Conservation (phyloP, 2,329 filamentous ascomycete species). For the Epichloe amarillans region DNA sequence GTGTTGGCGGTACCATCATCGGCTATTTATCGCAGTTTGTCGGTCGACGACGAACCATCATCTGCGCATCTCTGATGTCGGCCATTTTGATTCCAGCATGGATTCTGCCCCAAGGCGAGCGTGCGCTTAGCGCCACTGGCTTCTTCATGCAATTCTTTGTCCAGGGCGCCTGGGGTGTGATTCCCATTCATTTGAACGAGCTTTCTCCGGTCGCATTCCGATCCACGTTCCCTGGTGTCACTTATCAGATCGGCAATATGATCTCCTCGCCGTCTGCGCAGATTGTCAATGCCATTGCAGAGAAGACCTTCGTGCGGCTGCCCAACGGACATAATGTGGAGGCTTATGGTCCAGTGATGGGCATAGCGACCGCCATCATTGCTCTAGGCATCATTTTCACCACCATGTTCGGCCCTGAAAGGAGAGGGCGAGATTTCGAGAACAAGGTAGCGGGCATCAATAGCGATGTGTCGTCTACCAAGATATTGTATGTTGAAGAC, state of each 20-base stretch:
- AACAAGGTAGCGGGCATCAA: constrained; percentile 30
- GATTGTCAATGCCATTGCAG: constrained; percentile 63
- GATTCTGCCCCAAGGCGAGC: constrained; percentile 51
- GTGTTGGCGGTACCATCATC: constrained; percentile 58
- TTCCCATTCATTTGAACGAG: constrained; percentile 63
- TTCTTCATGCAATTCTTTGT: constrained; percentile 61
- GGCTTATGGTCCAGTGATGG: constrained; percentile 66
- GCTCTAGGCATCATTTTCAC: constrained; percentile 55
- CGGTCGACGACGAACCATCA: constrained; percentile 57
- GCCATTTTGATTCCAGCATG: constrained; percentile 53
- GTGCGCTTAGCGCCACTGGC: constrained; percentile 45
- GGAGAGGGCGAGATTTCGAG: constrained; percentile 58
- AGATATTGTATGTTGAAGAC: constrained; percentile 17
- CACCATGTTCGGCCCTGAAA: constrained; percentile 60
- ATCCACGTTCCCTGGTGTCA: constrained; percentile 56
- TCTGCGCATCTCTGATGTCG: constrained; percentile 46
- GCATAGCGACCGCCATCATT: constrained; percentile 63
- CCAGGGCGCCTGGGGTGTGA: constrained; percentile 53
- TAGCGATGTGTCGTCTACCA: constrained; percentile 11
- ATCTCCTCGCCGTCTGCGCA: constrained; percentile 60
- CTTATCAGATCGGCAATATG: constrained; percentile 66
- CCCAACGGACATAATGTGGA: constrained; percentile 43
- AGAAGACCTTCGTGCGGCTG: constrained; percentile 43
- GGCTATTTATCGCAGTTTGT: constrained; percentile 66
- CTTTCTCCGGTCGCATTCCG: constrained; percentile 57